These are phyloP conservation scores for Beta corolliflora DNA, from an alignment of 179 eudicot genomes.

Conservation along the genomic window DNA sequence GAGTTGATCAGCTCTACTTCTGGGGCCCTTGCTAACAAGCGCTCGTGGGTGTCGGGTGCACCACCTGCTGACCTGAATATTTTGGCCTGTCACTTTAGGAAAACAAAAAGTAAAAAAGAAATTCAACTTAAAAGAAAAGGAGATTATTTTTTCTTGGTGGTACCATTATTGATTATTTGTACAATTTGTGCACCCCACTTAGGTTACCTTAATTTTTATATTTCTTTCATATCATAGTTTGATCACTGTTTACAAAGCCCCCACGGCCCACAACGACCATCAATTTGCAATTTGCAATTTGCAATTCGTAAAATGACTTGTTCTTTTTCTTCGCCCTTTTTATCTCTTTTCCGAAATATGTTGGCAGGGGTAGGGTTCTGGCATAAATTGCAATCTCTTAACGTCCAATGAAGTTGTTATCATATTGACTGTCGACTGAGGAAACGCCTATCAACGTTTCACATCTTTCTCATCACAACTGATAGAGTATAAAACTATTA, in stretches of 20 bases:
- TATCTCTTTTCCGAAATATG: neutral
- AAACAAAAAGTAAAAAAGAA: neutral
- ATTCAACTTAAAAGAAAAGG: neutral
- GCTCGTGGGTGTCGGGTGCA: slow-evolving; percentile 32
- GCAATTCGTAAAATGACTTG: neutral
- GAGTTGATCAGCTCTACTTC: too few relatives aligned
- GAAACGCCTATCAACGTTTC: neutral
- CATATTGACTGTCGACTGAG: neutral
- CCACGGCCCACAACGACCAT: neutral
- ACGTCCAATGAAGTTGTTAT: neutral
- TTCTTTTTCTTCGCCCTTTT: neutral
- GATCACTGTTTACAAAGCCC: neutral
- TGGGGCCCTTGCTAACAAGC: slow-evolving; percentile 28
- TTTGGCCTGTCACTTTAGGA: slow-evolving; percentile 13
- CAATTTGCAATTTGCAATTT: neutral
- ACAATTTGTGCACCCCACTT: slow-evolving; percentile 29
- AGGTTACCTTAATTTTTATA: slow-evolving; percentile 23
- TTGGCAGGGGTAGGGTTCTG: neutral
- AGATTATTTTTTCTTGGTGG: neutral
- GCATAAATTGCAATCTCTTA: neutral
- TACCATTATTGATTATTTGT: slow-evolving; percentile 22
- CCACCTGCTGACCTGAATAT: slow-evolving; percentile 17
- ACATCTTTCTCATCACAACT: slow-evolving; percentile 1
- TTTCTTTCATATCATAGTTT: slow-evolving; percentile 19
- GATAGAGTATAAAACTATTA: too few relatives aligned